A percentile compares a stretch with the other conserved stretches of the same genome.
Evolutionary conservation across 2,329 filamentous ascomycete species (phyloP).

Genomic region (Diaporthe sp.): DNA sequence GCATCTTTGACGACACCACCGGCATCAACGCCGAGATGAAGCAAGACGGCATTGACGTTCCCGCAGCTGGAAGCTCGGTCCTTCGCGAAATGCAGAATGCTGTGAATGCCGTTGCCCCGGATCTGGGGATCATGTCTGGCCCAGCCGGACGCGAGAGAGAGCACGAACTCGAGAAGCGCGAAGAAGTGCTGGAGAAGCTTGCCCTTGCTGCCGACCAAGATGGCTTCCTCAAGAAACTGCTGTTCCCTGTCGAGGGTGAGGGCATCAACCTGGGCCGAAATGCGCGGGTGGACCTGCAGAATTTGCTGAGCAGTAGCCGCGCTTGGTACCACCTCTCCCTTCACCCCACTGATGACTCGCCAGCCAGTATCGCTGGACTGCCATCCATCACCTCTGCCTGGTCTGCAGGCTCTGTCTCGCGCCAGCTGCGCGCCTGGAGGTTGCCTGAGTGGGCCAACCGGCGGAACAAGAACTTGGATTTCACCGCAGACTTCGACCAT

Average conservation of each 20-base stretch:
- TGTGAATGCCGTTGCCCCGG: constrained; percentile 80
- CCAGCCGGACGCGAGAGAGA: constrained; percentile 80
- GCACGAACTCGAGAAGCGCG: constrained; percentile 83
- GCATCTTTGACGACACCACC: constrained; percentile 90
- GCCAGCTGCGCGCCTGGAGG: constrained; percentile 93
- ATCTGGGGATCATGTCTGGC: constrained; percentile 81
- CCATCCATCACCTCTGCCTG: constrained; percentile 84
- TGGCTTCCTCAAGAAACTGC: constrained; percentile 83
- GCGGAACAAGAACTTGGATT: constrained; percentile 90
- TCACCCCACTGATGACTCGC: constrained; percentile 90
- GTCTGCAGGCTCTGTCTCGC: constrained; percentile 93
- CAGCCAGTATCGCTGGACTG: constrained; percentile 79
- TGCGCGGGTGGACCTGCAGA: constrained; percentile 83
- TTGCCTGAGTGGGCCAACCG: constrained; percentile 97
- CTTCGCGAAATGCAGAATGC: constrained; percentile 89
- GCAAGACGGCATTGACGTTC: constrained; percentile 88
- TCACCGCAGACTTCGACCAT: constrained; percentile 95
- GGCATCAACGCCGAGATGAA: constrained; percentile 99
- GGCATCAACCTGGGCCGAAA: constrained; percentile 85
- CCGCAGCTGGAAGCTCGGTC: constrained; percentile 82
- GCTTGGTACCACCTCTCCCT: constrained; percentile 95
- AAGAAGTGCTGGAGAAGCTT: constrained; percentile 88
- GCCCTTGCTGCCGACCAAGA: constrained; percentile 85
- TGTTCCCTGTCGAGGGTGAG: constrained; percentile 83
- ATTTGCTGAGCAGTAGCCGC: constrained; percentile 84